Base-by-base conservation (phyloP, 75 land plant genomes). In the Ceratopteris richardii region DNA sequence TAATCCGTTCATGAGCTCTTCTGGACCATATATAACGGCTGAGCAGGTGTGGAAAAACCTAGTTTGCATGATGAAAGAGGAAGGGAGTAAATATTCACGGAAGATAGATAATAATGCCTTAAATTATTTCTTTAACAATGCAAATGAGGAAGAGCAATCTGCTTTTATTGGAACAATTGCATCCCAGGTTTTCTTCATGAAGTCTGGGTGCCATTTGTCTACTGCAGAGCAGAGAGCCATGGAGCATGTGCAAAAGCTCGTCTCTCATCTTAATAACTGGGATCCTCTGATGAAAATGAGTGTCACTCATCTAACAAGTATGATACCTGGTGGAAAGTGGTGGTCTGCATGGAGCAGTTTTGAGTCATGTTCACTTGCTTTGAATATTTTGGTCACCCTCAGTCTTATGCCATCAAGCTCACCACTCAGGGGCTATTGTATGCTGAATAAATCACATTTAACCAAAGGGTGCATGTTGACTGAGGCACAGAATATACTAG, bases 1-100 rank as follows among this genome's bases (percentile, higher is more conserved):
- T 56, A 58, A 66, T 31, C 68, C 68, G 21, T 66, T 66, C 44
- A 56, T 58, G 39, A 54, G 36, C 68, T 66, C 68, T 26, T 55
- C 68, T 19, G 0, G 20, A 0, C 10, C 29, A 3, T 66, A 19
- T 27, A 44, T 56, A 0, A 56, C 43, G 29, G 68, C 68, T 25
- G 60, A 36, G 13, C 46, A 43, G 57, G 36, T 25, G 2, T 40
- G 56, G 20, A 29, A 36, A 14, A 18, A 44, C 1, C 28, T 66
- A 22, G 31, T 26, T 3, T 41, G 29, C 19, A 31, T 21, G 13
- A 29, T 44, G 18, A 53, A 29, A 26, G 48, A 5, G 23, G 52
- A 30, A 30, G 65, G 9, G 37, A 4, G 37, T 33, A 33, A 3
- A 4, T 3, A 9, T 4, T 33, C 9, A 4, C 9, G 3, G 7